Evolutionary conservation across 1,284 basidiomycete genomes (phyloP).

Genomic region (Austroboletus niveus): DNA sequence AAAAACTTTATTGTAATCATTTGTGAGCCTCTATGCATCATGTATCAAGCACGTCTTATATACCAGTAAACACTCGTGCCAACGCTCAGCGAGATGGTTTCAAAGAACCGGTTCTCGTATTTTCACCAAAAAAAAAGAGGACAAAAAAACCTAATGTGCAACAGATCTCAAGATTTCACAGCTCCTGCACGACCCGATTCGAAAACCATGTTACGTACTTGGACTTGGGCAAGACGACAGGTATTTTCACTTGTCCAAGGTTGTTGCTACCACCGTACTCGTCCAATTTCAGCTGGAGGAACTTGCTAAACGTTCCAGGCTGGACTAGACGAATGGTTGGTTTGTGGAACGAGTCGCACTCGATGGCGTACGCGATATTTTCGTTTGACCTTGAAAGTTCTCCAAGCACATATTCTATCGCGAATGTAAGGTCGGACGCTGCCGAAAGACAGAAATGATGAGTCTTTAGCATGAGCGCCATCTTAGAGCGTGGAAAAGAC

Average conservation of each 20-base stretch:
- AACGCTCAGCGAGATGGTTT: too few species aligned
- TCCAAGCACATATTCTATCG: background rate
- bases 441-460: background rate
- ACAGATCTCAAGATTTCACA: background rate
- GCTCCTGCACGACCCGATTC: background rate
- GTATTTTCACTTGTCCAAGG: background rate
- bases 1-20: slow-evolving; percentile 4
- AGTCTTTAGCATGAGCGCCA: too few species aligned
- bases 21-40: background rate
- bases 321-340: background rate
- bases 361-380: too few species aligned
- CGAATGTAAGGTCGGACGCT: background rate
- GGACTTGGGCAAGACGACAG: background rate
- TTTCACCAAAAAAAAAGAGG: too few species aligned
- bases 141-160: too few species aligned
- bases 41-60: background rate
- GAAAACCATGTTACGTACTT: background rate
- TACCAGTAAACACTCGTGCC: too few species aligned
- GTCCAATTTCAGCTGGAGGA: background rate
- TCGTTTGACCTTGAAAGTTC: background rate
- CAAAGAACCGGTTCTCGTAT: too few species aligned
- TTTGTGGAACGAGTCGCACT: background rate
- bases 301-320: background rate
- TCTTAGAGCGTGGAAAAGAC: background rate
- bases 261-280: background rate